Evolutionary conservation across 108 stramenopile species (phyloP).

Genomic region (Pinguiococcus pyrenoidosus): DNA sequence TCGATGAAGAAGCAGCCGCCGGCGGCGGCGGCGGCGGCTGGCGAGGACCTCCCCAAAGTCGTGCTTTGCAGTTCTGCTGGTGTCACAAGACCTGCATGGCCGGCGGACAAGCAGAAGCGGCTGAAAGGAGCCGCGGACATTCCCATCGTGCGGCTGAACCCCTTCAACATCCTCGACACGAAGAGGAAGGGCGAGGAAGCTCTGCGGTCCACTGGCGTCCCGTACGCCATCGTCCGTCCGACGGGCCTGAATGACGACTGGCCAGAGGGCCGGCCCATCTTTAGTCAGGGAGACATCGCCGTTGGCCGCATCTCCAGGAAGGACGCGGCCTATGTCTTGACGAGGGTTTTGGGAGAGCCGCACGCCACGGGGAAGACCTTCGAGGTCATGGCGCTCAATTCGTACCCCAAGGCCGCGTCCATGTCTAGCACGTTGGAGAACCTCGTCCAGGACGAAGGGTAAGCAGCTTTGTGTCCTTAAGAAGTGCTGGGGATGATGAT

Average conservation of each 20-base stretch:
- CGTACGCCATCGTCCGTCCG: conserved; percentile 74
- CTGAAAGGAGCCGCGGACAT: conserved; percentile 67
- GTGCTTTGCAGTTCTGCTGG: conserved; percentile 64
- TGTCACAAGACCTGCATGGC: conserved; percentile 57
- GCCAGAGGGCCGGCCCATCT: conserved; percentile 65
- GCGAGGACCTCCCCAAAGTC: conserved; percentile 43
- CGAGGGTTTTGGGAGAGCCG: conserved; percentile 43
- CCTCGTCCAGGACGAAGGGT: no score
- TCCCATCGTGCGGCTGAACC: conserved; percentile 82
- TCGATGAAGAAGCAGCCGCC: no score
- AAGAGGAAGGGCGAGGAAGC: conserved; percentile 39
- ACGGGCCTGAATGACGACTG: conserved; percentile 73
- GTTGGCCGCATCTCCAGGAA: conserved; percentile 72
- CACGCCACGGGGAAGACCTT: conserved; percentile 78
- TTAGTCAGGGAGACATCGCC: conserved; percentile 54
- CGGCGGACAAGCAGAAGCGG: conserved; percentile 46
- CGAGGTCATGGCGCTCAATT: conserved; percentile 61
- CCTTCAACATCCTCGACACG: conserved; percentile 66
- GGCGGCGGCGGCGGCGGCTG: no score
- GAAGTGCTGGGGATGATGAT: no score
- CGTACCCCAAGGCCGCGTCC: no score
- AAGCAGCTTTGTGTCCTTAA: no score
- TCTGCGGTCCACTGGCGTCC: conserved; percentile 23
- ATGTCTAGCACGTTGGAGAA: no score
- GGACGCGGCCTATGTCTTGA: conserved; percentile 64